Evolutionary conservation across 2,329 filamentous ascomycete genomes (phyloP).

Genomic region (Pseudogymnoascus destructans): DNA sequence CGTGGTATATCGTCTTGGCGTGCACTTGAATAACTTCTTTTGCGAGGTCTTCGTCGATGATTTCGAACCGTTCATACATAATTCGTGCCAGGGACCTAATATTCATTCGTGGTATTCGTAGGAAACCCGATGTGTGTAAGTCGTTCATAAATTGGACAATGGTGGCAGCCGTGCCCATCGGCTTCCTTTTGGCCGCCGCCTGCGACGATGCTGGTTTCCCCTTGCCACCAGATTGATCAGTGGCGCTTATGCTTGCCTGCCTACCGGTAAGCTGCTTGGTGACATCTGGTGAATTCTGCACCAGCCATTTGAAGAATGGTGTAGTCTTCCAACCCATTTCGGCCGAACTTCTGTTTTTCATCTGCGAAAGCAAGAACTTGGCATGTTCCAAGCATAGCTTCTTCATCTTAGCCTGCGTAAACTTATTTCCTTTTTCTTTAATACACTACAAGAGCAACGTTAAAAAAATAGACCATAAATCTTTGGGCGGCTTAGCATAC

Average conservation of each 20-base stretch:
- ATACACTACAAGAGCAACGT: constrained; percentile 32
- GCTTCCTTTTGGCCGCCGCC: background rate
- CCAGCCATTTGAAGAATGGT: constrained; percentile 38
- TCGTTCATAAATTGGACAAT: constrained; percentile 10
- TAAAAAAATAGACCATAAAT: constrained; percentile 29
- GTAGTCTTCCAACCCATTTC: constrained; percentile 33
- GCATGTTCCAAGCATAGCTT: constrained; percentile 36
- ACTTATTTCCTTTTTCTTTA: constrained; percentile 38
- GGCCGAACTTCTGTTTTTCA: constrained; percentile 26
- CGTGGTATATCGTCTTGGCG: constrained; percentile 9
- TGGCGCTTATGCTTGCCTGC: background rate
- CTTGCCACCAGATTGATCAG: background rate
- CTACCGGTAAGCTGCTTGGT: background rate
- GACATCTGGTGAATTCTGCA: constrained; percentile 11
- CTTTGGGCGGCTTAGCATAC: constrained; percentile 20
- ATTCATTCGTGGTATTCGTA: constrained; percentile 7
- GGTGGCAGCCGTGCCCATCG: background rate
- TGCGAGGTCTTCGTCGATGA: constrained; percentile 7
- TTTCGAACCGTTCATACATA: constrained; percentile 10
- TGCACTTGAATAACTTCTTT: constrained; percentile 9
- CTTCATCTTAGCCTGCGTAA: constrained; percentile 36
- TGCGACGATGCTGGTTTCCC: background rate
- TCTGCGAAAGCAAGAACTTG: constrained; percentile 39
- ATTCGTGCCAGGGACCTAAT: constrained; percentile 4
- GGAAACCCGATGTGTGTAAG: background rate